Percentiles rank a stretch among this genome's conserved stretches.
These are phyloP conservation scores for Euphorbia celastroides DNA, from an alignment of 441 rosid species.

Conservation along the genomic window DNA sequence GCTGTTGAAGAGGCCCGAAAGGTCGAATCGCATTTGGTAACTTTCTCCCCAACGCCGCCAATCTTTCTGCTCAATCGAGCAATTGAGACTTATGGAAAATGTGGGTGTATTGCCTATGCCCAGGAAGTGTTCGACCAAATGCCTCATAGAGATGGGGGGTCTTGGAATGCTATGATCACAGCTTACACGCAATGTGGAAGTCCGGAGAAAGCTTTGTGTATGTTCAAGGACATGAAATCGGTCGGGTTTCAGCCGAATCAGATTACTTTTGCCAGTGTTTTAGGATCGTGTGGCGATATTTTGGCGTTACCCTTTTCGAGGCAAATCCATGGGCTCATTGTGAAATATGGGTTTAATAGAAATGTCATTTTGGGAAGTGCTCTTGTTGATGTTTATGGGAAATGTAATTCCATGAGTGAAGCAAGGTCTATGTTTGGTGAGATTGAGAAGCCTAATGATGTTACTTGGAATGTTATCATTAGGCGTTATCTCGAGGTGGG, in stretches of 20 bases:
- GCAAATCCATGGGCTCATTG: conserved; percentile 61
- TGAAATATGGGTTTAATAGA: conserved; percentile 47
- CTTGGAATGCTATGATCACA: conserved; percentile 78
- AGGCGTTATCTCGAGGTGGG: conserved; percentile 75
- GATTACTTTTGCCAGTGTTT: conserved; percentile 52
- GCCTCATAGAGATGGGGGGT: conserved; percentile 74
- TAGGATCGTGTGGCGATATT: conserved; percentile 46
- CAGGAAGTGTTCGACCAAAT: conserved; percentile 70
- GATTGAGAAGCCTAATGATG: conserved; percentile 51
- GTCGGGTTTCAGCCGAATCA: conserved; percentile 46
- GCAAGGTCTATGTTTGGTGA: conserved; percentile 72
- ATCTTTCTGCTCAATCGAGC: conserved; percentile 51
- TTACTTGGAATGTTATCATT: conserved; percentile 86
- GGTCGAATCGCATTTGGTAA: conserved; percentile 54
- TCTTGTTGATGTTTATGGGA: conserved; percentile 72
- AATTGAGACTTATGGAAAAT: conserved; percentile 51
- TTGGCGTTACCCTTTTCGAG: conserved; percentile 36
- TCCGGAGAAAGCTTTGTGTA: conserved; percentile 32
- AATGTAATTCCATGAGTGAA: conserved; percentile 55
- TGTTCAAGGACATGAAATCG: conserved; percentile 46
- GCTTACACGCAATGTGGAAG: conserved; percentile 41
- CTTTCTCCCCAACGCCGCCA: conserved; percentile 48
- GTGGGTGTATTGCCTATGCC: conserved; percentile 52
- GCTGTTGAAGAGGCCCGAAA: conserved; percentile 67
- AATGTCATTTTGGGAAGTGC: conserved; percentile 71